Evolutionary conservation across 2,329 filamentous ascomycete genomes (phyloP), one percentile per base, ranked within the genome.

Genomic region (Rhynchosporium graminicola): DNA sequence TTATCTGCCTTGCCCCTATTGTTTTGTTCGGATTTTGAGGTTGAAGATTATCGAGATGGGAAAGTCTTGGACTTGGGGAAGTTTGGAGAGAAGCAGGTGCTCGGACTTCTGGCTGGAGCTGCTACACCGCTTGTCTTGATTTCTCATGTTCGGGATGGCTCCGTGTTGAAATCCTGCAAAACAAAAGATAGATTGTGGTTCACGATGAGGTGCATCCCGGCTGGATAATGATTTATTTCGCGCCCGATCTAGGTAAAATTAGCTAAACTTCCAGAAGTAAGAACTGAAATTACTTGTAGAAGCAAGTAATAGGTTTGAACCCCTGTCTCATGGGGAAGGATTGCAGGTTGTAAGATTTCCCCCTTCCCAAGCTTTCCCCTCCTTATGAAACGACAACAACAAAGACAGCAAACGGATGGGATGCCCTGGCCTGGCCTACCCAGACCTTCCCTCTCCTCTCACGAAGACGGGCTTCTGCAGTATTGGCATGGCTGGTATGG

Each of bases 321-420:
- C 50, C 33, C 38, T 50, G 57, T 20, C 20, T 20, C 20, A 20
- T n/a, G 33, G 40, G 47, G 28, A 20, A 12, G 26, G 28, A 6
- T 46, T 28, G 55, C 43, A 33, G 50, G 29, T 51, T 29, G 40
- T 40, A 43, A 63, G 62, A 60, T 65, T 59, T 60, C 64, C 65
- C 65, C 65, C 65, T 55, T 55, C 20, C 20, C 20, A 20, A 20
- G 20, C 20, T 20, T 65, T 59, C 63, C 64, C 65, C 65, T 67
- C 65, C 58, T 55, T 54, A 63, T 65, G 63, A 65, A 67, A 63
- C 65, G 56, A 48, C 36, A 38, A 45, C 31, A 20, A 57, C 33
- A 26, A 57, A 10, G 29, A 33, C n/a, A 5, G 33, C 51, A 40
- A 54, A 60, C 48, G 42, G 42, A 59, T 50, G 60, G 38, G 40